phyloP scores from a whole-genome alignment of 169 alveolate genomes.

The Plasmodium malariae region DNA sequence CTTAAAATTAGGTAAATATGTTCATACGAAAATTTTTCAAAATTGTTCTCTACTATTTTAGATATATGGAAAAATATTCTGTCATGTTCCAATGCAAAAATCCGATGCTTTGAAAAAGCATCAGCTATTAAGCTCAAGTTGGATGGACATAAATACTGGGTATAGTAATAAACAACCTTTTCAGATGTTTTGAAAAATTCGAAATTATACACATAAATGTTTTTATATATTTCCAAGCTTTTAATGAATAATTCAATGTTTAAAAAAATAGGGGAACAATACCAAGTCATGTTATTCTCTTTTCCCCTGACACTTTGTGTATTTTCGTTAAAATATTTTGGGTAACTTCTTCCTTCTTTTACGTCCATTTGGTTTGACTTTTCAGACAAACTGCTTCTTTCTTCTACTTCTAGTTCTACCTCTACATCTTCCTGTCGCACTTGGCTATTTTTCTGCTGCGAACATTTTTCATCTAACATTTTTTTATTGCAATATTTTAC shows the following conservation, averaged over 20 bases:
- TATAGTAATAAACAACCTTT: conserved; percentile 70
- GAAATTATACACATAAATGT: conserved; percentile 59
- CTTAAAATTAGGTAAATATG: conserved; percentile 30
- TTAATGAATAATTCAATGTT: conserved; percentile 48
- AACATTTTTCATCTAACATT: no score
- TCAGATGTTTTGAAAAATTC: conserved; percentile 43
- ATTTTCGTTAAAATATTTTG: no score
- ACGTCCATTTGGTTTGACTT: no score
- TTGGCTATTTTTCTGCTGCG: no score
- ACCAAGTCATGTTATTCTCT: no score
- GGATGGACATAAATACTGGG: conserved; percentile 52
- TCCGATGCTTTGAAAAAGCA: conserved; percentile 67
- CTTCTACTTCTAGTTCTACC: no score
- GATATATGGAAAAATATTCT: conserved; percentile 67
- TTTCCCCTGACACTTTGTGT: no score
- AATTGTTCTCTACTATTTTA: conserved; percentile 60
- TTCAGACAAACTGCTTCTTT: no score
- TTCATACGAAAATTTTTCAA: conserved; percentile 62
- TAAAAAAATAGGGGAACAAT: conserved; percentile 64
- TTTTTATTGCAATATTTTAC: no score
- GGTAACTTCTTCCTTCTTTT: no score
- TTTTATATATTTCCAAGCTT: conserved; percentile 69
- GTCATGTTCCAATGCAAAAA: conserved; percentile 64
- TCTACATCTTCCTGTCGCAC: no score
- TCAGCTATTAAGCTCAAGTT: conserved; percentile 57